Base-by-base conservation (phyloP, 495 filamentous ascomycete species). In the Hypomontagnella monticulosa region DNA sequence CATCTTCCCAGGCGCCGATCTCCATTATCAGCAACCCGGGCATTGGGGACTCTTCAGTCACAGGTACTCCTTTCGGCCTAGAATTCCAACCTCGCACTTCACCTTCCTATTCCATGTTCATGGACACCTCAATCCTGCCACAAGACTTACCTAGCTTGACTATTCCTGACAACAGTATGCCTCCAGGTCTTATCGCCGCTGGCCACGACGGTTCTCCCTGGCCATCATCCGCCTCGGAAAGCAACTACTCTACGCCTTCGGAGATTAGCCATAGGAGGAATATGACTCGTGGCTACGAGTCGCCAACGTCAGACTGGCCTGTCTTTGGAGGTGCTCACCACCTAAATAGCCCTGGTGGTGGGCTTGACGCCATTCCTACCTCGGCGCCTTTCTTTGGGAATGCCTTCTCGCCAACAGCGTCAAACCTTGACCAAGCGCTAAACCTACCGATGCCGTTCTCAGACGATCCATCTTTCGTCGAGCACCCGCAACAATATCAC, bases 191-290 rank as follows among this genome's bases (percentile, higher is more conserved):
- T 48, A 56, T 74, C 30, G 59, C 60, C 59, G 32, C 60, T 57
- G 60, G 66, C 34, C 74, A 76, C 37, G 76, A 79, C n/a, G 75
- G 70, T 33, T 83, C 81, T 2, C 76, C 79, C 14, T 81, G 76
- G 75, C 71, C 78, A 3, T 83, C 81, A 33, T 82, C 83, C 6
- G 71, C 78, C 43, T 78, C 79, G 18, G 79, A 80, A 38, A 85
- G 83, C 67, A 77, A 71, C 23, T 81, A 77, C 62, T 84, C 81
- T 16, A 81, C 79, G 1, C 80, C 79, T 5, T 81, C 81, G n/a
- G 81, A 81, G 4, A 55, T 69, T 38, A 49, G 60, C 27, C 64
- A 67, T 33, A 44, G 70, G 42, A 57, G 62, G 20, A 53, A 53
- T 16, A 44, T 63, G 34, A 52, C 40, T n/a, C 65, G 56, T 16